phyloP scores from a whole-genome alignment of 306 rosid species.

The Gynostemma pentaphyllum region DNA sequence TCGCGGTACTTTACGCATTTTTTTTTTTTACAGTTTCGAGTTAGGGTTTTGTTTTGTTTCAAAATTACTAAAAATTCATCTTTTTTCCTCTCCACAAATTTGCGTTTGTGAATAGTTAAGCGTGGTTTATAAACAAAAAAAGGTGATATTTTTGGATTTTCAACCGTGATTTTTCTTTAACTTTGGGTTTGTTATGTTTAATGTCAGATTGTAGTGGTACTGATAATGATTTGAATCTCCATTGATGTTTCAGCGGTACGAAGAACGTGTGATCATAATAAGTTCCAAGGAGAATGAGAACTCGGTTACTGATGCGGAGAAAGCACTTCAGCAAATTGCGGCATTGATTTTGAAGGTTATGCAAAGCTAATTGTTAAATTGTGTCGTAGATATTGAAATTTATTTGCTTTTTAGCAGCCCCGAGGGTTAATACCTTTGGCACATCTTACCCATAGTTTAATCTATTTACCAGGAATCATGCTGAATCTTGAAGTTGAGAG shows the following conservation, averaged over 20 bases:
- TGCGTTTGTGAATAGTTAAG: too few relatives aligned
- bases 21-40: not conserved
- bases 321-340: constrained; percentile 70
- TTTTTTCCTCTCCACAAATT: not conserved
- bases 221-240: not conserved
- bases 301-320: constrained; percentile 65
- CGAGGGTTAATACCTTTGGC: not conserved
- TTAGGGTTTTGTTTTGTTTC: constrained; percentile 10
- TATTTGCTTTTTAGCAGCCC: not conserved
- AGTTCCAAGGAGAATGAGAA: constrained; percentile 70
- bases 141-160: not conserved
- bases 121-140: too few relatives aligned
- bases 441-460: not conserved
- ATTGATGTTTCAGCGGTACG: constrained; percentile 49
- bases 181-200: not conserved
- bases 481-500: not conserved
- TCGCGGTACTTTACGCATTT: constrained; percentile 33
- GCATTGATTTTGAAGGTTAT: constrained; percentile 65
- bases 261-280: constrained; percentile 87
- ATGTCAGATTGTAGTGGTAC: not conserved
- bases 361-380: not conserved
- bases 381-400: not conserved
- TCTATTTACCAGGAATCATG: not conserved
- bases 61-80: too few relatives aligned
- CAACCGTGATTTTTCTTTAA: not conserved